These are phyloP conservation scores for Penicillium digitatum DNA, from an alignment of 2,329 filamentous ascomycete genomes.

Conservation along the genomic window DNA sequence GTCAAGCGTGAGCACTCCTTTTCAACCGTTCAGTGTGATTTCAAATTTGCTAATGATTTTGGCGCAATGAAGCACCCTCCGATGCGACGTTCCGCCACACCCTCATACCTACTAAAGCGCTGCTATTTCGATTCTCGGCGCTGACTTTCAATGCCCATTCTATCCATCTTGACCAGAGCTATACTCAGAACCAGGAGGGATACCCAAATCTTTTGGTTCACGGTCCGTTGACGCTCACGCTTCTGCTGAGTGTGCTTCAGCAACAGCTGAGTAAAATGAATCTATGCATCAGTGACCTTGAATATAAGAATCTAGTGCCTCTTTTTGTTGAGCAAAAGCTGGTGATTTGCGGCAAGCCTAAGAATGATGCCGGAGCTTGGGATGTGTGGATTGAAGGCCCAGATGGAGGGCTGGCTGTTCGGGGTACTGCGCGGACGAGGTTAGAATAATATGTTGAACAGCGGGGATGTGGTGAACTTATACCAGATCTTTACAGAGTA, in stretches of 20 bases:
- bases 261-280: slow-evolving; percentile 47
- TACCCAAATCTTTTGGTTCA: slow-evolving; percentile 76
- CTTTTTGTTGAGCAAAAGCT: slow-evolving; percentile 71
- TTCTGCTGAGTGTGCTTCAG: slow-evolving; percentile 68
- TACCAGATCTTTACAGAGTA: background rate
- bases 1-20: slow-evolving; percentile 36
- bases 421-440: slow-evolving; percentile 46
- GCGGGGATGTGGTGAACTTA: background rate
- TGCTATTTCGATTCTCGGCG: slow-evolving; percentile 87
- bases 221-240: slow-evolving; percentile 72
- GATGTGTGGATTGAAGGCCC: slow-evolving; percentile 64
- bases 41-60: slow-evolving; percentile 16
- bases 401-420: slow-evolving; percentile 61
- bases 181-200: slow-evolving; percentile 67
- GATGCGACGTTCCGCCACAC: slow-evolving; percentile 55
- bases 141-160: slow-evolving; percentile 88
- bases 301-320: slow-evolving; percentile 78
- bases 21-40: slow-evolving; percentile 1
- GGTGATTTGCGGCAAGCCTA: slow-evolving; percentile 61
- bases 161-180: slow-evolving; percentile 77
- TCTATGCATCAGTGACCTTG: slow-evolving; percentile 52
- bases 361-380: slow-evolving; percentile 46
- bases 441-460: background rate
- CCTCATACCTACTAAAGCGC: slow-evolving; percentile 62
- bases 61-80: slow-evolving; percentile 42